Evolutionary conservation across 768 basidiomycete genomes (phyloP).

Genomic region (Brasilioporus rufonigricans): DNA sequence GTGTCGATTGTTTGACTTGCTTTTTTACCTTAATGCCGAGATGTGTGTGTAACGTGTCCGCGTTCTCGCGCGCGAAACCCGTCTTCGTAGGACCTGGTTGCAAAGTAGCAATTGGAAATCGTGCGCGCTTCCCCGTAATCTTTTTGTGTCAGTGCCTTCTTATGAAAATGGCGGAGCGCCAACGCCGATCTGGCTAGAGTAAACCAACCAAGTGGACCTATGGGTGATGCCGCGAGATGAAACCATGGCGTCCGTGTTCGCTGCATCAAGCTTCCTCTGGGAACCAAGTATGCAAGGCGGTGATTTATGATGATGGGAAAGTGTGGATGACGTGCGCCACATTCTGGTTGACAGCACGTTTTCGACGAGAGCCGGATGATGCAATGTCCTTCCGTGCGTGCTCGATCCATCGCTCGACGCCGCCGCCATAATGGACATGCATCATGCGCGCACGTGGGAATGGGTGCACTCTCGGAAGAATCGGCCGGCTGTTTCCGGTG

Average conservation of each 20-base stretch:
- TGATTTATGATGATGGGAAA: neutral
- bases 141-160: neutral
- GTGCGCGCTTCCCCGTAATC: constrained; percentile 14
- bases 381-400: neutral
- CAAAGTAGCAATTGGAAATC: constrained; percentile 22
- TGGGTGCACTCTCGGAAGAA: constrained; percentile 12
- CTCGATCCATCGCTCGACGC: constrained; percentile 16
- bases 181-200: constrained; percentile 22
- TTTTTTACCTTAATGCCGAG: constrained; percentile 11
- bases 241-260: neutral
- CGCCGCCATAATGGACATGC: constrained; percentile 15
- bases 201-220: constrained; percentile 13
- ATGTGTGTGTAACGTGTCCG: constrained; percentile 1
- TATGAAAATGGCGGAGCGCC: constrained; percentile 12
- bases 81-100: constrained; percentile 16
- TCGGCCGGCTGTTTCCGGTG: constrained; percentile 12
- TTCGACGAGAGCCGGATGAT: constrained; percentile 1
- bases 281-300: neutral
- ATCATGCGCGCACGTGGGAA: neutral
- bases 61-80: constrained; percentile 15
- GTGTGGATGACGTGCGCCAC: constrained; percentile 10
- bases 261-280: constrained; percentile 16
- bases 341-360: constrained; percentile 7
- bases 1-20: constrained; percentile 10
- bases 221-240: constrained; percentile 18